Evolutionary conservation across 1,284 basidiomycete species (phyloP).

Genomic region (Trichosporon asahii): DNA sequence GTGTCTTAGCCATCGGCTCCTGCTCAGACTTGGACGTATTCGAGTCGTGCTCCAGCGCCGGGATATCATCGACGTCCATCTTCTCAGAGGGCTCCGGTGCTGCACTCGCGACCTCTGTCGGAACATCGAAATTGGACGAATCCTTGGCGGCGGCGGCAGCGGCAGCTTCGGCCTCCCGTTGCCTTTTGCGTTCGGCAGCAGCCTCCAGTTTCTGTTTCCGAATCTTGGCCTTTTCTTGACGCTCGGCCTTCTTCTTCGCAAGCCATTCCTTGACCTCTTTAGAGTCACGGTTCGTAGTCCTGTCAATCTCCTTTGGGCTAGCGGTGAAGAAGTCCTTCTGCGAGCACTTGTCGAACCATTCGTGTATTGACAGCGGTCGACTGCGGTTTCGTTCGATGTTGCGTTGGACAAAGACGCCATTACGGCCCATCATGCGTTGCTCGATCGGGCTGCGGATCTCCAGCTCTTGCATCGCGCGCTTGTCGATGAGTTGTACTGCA

Average conservation of each 20-base stretch:
- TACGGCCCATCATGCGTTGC: slow-evolving; percentile 80
- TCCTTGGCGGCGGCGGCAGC: slow-evolving; percentile 19
- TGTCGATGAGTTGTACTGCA: slow-evolving; percentile 64
- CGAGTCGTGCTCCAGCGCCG: slow-evolving; percentile 33
- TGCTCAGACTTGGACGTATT: slow-evolving; percentile 38
- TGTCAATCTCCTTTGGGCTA: slow-evolving; percentile 39
- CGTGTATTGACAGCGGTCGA: slow-evolving; percentile 67
- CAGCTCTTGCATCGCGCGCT: slow-evolving; percentile 63
- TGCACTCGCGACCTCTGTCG: background rate
- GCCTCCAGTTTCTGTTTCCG: slow-evolving; percentile 46
- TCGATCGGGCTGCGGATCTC: slow-evolving; percentile 81
- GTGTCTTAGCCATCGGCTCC: slow-evolving; percentile 36
- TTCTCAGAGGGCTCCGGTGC: background rate
- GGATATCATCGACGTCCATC: slow-evolving; percentile 22
- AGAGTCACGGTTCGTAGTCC: slow-evolving; percentile 36
- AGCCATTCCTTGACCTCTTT: slow-evolving; percentile 38
- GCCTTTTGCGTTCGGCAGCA: slow-evolving; percentile 29
- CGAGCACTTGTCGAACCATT: slow-evolving; percentile 78
- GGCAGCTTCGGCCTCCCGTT: slow-evolving; percentile 17
- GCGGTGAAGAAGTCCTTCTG: slow-evolving; percentile 37
- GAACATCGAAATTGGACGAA: slow-evolving; percentile 8
- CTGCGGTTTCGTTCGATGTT: slow-evolving; percentile 81
- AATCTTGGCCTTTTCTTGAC: slow-evolving; percentile 22
- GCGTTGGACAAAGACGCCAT: slow-evolving; percentile 82
- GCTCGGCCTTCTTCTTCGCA: slow-evolving; percentile 24